phyloP scores from a whole-genome alignment of 257 asterid species.

The Salvia hispanica region DNA sequence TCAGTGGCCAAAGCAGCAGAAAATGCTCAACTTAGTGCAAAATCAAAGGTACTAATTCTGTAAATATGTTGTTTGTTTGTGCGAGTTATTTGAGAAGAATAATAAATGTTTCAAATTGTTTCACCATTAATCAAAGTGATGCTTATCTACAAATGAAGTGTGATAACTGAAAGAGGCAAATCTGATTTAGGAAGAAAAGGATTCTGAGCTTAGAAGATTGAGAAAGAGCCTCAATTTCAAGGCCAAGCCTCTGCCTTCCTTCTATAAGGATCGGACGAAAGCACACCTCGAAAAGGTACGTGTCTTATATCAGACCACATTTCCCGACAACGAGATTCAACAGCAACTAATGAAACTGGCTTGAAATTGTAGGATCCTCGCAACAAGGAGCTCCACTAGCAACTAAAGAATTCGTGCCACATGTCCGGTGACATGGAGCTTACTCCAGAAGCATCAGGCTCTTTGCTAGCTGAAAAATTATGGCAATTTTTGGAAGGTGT shows the following conservation, averaged over 20 bases:
- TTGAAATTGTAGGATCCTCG: slow-evolving; percentile 20
- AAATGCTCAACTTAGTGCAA: slow-evolving; percentile 47
- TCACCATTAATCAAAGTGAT: background rate
- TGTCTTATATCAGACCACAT: too few relatives aligned
- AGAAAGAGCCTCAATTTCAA: slow-evolving; percentile 40
- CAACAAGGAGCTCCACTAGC: background rate
- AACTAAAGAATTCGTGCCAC: slow-evolving; percentile 7
- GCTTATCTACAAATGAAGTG: slow-evolving; percentile 12
- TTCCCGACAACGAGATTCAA: too few relatives aligned
- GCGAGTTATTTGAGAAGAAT: slow-evolving; percentile 20
- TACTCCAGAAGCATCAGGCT: too few relatives aligned
- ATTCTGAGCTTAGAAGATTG: slow-evolving; percentile 32
- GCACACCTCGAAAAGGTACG: slow-evolving; percentile 31
- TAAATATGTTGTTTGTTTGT: background rate
- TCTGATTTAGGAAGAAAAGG: slow-evolving; percentile 36
- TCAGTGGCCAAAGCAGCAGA: slow-evolving; percentile 57
- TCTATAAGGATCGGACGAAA: slow-evolving; percentile 35
- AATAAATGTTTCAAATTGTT: background rate
- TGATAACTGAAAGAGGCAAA: slow-evolving; percentile 16
- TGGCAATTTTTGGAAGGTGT: too few relatives aligned
- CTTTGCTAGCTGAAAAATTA: too few relatives aligned
- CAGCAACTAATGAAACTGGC: too few relatives aligned
- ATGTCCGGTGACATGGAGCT: background rate
- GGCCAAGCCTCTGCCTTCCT: slow-evolving; percentile 43
- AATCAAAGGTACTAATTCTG: slow-evolving; percentile 45